Evolutionary conservation across 1,284 basidiomycete species (phyloP), one percentile per base, ranked within the genome.

Genomic region (Pseudozyma sp.): DNA sequence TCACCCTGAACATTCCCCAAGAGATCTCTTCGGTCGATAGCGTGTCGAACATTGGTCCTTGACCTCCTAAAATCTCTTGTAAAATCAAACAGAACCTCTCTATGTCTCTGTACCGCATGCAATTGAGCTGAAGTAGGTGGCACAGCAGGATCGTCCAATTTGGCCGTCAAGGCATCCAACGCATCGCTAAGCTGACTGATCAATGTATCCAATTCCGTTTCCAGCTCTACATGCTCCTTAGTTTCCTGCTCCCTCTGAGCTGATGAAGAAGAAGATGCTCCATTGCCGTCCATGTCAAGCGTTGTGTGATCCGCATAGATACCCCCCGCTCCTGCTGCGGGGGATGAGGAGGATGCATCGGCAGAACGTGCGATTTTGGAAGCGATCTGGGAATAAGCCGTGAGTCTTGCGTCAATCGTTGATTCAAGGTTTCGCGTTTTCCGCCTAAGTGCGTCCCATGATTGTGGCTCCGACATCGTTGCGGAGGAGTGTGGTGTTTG

Each of bases 1-100:
- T 99, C 96, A 77, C 95, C 94, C 68, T 94, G 89, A 2, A 98
- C 95, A n/a, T 92, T 93, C 34, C 90, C 92, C 19, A 99, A 87
- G 16, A 99, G 87, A 84, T 94, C 95, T 1, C 91, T 91, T 80
- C 94, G 89, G 81, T 95, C 92, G 50, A 96, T 86, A 0, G 94
- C 93, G 65, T 90, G 88, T 78, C 93, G 89, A n/a, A 95, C 55
- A 18, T 80, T 79, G 2, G 74, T 79, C 38, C 59, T 70, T 14
- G 74, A 69, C 31, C 81, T 57, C 6, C 77, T 55, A 39, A 80
- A 83, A 45, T 99, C 96, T 48, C 93, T 88, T 47, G 89, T 88
- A 83, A 94, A 94, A 83, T 98, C 96, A 77, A 92, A 90, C 60
- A 93, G 90, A 36, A 97, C 90, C 76, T 98, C 95, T 49, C 92